phyloP scores from a whole-genome alignment of 305 asterid genomes.

The Fraxinus floribunda region DNA sequence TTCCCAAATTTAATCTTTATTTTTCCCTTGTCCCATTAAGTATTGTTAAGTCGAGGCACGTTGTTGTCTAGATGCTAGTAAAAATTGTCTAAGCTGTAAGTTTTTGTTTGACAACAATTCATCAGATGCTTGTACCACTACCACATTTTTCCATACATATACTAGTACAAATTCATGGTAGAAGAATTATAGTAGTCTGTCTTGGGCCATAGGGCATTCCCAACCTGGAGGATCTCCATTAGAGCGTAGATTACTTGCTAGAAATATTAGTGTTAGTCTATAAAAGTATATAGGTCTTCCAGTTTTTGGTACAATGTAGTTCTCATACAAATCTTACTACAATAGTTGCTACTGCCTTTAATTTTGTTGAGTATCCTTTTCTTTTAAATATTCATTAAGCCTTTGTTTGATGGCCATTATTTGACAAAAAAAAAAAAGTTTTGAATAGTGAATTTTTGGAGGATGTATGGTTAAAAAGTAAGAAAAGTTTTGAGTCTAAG shows the following conservation, averaged over 20 bases:
- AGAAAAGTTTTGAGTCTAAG: not conserved
- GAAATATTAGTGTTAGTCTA: not conserved
- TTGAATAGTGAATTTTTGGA: not conserved
- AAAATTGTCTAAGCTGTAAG: not conserved
- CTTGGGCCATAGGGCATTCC: not conserved
- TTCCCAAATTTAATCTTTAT: not conserved
- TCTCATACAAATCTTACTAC: not conserved
- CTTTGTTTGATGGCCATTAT: not conserved
- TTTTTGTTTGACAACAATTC: not conserved
- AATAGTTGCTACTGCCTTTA: not conserved
- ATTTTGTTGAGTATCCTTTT: not conserved
- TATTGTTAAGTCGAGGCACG: not conserved
- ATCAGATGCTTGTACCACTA: not conserved
- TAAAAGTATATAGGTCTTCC: not conserved
- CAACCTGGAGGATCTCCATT: not conserved
- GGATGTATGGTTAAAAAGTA: not conserved
- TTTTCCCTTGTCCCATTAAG: not conserved
- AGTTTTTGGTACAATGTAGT: not conserved
- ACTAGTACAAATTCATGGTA: not conserved
- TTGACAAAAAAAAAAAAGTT: not conserved
- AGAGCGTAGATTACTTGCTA: not conserved
- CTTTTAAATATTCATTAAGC: not conserved
- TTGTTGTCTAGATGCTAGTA: not conserved
- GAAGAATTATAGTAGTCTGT: not conserved
- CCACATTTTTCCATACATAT: not conserved